Conservation (phyloP, 345 rosid species). For the Eucalyptus sideroxylon region DNA sequence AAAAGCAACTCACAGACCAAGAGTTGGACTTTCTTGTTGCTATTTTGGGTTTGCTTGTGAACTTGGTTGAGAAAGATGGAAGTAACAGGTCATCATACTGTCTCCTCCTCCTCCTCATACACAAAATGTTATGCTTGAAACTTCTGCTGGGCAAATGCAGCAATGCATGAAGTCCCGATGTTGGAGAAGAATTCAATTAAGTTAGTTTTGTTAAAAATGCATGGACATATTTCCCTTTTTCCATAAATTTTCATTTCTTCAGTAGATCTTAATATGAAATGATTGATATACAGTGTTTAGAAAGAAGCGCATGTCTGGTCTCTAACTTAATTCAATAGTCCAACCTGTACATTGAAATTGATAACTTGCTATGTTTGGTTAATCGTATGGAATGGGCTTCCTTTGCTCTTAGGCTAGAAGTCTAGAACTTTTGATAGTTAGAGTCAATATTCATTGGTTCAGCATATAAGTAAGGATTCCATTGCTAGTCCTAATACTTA, state of each 20-base stretch:
- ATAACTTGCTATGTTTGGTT: neutral
- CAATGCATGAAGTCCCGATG: neutral
- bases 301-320: neutral
- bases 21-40: slow-evolving; percentile 97
- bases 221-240: neutral
- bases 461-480: neutral
- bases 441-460: neutral
- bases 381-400: neutral
- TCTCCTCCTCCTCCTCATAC: neutral
- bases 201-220: neutral
- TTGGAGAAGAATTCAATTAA: neutral
- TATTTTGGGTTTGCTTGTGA: slow-evolving; percentile 82
- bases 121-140: neutral
- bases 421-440: neutral
- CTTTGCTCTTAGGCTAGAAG: neutral
- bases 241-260: neutral
- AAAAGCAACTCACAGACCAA: slow-evolving; percentile 60
- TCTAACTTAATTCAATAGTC: neutral
- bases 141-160: neutral
- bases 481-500: neutral
- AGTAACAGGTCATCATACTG: slow-evolving; percentile 51
- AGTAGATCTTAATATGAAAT: neutral
- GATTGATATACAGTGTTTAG: neutral
- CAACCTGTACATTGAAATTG: neutral
- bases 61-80: slow-evolving; percentile 91